Conservation (phyloP, 2,329 filamentous ascomycete species). For the Botrytis fragariae region DNA sequence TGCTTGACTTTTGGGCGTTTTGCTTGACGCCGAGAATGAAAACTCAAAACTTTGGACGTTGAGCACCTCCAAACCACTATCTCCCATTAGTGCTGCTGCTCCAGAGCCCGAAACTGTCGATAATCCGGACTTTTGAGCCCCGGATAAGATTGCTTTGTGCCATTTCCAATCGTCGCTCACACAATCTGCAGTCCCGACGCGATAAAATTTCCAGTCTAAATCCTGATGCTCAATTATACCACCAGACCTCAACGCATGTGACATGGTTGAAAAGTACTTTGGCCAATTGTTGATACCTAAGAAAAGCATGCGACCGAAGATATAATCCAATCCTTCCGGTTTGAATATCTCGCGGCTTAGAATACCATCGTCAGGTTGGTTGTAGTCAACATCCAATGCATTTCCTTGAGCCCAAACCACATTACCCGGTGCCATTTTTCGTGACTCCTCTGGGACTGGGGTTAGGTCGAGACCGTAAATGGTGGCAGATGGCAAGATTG, state of each 20-base stretch:
- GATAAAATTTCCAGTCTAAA: slow-evolving; percentile 20
- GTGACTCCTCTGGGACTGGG: slow-evolving; percentile 3
- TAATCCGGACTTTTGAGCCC: background rate
- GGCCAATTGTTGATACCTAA: slow-evolving; percentile 15
- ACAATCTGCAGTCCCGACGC: slow-evolving; percentile 6
- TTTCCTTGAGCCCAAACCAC: slow-evolving; percentile 14
- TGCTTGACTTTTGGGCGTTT: slow-evolving; percentile 13
- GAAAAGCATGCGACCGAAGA: slow-evolving; percentile 18
- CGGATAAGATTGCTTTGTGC: slow-evolving; percentile 11
- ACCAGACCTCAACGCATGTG: slow-evolving; percentile 7
- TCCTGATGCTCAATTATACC: slow-evolving; percentile 19
- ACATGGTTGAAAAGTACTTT: slow-evolving; percentile 10
- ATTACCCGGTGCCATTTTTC: slow-evolving; percentile 3
- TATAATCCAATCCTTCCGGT: slow-evolving; percentile 1
- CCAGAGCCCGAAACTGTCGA: slow-evolving; percentile 7
- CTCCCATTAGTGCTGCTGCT: background rate
- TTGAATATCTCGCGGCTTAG: slow-evolving; percentile 14
- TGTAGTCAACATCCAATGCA: slow-evolving; percentile 6
- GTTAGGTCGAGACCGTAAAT: slow-evolving; percentile 15
- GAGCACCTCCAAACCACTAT: slow-evolving; percentile 2
- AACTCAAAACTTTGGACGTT: slow-evolving; percentile 15
- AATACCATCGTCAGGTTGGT: background rate
- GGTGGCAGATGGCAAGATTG: slow-evolving; percentile 8
- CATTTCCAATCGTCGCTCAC: slow-evolving; percentile 13
- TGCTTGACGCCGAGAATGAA: slow-evolving; percentile 6